These are phyloP conservation scores for Cyberlindnera maritima DNA, from an alignment of 805 yeast genomes.

Conservation along the genomic window DNA sequence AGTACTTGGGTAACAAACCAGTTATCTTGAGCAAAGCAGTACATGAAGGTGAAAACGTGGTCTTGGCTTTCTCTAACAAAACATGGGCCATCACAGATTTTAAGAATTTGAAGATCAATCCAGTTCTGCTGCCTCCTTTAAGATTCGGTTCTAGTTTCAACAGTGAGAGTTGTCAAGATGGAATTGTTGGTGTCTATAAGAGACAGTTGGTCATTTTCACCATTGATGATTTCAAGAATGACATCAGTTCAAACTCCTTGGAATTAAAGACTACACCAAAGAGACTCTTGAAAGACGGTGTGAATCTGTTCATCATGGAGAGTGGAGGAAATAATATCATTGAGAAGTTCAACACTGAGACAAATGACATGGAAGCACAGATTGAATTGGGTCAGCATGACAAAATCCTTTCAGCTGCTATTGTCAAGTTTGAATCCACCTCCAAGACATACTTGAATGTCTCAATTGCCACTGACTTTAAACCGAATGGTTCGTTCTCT, in stretches of 20 bases:
- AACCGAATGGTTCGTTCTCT: background rate
- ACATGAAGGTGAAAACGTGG: conserved; percentile 18
- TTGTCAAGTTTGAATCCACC: conserved; percentile 27
- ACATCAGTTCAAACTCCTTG: conserved; percentile 35
- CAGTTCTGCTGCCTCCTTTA: conserved; percentile 32
- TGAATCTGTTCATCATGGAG: conserved; percentile 21
- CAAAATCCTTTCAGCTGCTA: conserved; percentile 12
- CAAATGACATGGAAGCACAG: conserved; percentile 13
- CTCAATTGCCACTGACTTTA: conserved; percentile 34
- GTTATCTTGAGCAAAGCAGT: conserved; percentile 40
- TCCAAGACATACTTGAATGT: conserved; percentile 40
- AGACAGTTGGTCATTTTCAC: conserved; percentile 54
- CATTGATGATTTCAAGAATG: conserved; percentile 38
- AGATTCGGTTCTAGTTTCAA: conserved; percentile 50
- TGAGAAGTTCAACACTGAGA: conserved; percentile 15
- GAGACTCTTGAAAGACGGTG: conserved; percentile 31
- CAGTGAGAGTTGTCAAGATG: conserved; percentile 61
- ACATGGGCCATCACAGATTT: conserved; percentile 34
- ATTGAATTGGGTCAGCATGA: conserved; percentile 11
- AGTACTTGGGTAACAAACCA: conserved; percentile 70
- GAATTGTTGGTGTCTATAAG: conserved; percentile 60
- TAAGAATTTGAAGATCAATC: conserved; percentile 26
- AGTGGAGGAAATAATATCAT: conserved; percentile 7
- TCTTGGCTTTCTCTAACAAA: conserved; percentile 31
- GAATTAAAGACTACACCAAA: conserved; percentile 52